phyloP scores from a whole-genome alignment of 169 alveolate species.

The Eimeria sp. region DNA sequence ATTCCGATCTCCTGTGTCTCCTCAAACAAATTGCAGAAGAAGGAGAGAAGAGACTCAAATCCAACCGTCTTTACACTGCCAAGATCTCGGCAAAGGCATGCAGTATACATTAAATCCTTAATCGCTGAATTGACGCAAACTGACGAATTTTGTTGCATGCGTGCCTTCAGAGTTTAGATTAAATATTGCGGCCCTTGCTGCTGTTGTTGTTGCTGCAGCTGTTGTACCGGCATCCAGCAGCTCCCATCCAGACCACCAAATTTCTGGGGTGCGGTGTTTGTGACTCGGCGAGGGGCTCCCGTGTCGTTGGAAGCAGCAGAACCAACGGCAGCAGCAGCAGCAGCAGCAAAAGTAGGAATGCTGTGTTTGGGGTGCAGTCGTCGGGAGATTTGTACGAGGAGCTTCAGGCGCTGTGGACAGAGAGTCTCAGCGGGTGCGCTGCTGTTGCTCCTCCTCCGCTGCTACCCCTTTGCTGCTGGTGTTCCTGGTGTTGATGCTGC shows the following conservation, averaged over 20 bases:
- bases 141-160: not conserved
- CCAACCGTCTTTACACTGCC: not conserved
- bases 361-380: slow-evolving; percentile 18
- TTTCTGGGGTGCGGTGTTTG: slow-evolving; percentile 74
- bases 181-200: not conserved
- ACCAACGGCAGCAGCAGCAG: slow-evolving; percentile 41
- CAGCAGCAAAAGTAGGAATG: slow-evolving; percentile 4
- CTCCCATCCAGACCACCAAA: slow-evolving; percentile 53
- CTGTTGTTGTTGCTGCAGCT: slow-evolving; percentile 49
- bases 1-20: slow-evolving; percentile 30
- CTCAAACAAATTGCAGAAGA: slow-evolving; percentile 76
- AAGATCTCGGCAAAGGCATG: slow-evolving; percentile 61
- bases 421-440: slow-evolving; percentile 43
- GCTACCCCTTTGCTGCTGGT: not conserved
- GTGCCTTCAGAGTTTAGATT: not conserved
- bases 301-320: slow-evolving; percentile 45
- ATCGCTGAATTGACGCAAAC: not conserved
- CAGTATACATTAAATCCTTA: not conserved
- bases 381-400: slow-evolving; percentile 33
- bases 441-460: not conserved
- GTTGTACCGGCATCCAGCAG: slow-evolving; percentile 58
- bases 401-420: slow-evolving; percentile 55
- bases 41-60: slow-evolving; percentile 56
- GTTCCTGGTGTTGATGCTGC: not conserved
- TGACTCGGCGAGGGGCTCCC: slow-evolving; percentile 61